A percentile compares a stretch with the other conserved stretches of the same genome.
Conservation (phyloP, 164 flowering plant genomes). For the Piper betle region DNA sequence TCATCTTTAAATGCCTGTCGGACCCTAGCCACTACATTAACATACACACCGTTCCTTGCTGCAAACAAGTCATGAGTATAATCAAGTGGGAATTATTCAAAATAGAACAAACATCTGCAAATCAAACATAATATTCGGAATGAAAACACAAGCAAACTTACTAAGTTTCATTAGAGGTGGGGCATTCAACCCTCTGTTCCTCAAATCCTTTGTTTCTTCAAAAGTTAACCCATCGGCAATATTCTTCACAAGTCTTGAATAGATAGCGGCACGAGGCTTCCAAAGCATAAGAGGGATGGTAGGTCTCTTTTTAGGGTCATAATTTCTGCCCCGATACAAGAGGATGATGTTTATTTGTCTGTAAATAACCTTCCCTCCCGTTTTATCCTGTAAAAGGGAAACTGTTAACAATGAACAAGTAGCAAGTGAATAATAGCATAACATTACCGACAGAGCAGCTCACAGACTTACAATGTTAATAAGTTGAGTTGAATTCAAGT, state of each 20-base stretch:
- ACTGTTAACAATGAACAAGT: conserved; percentile 5
- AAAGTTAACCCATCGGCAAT: conserved; percentile 67
- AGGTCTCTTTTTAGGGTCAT: conserved; percentile 68
- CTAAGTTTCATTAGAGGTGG: conserved; percentile 71
- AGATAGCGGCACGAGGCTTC: conserved; percentile 83
- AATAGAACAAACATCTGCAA: background rate
- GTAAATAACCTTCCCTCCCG: conserved; percentile 78
- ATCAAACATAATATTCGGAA: background rate
- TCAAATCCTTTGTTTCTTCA: conserved; percentile 79
- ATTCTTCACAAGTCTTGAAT: conserved; percentile 79
- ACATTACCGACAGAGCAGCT: background rate
- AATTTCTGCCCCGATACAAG: conserved; percentile 70
- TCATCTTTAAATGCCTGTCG: conserved; percentile 62
- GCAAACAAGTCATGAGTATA: conserved; percentile 6
- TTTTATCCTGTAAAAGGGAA: conserved; percentile 54
- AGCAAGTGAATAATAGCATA: conserved; percentile 7
- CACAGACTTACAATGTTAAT: background rate
- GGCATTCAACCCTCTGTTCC: conserved; percentile 57
- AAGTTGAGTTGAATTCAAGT: background rate
- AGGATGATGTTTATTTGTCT: conserved; percentile 60
- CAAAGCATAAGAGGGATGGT: conserved; percentile 76
- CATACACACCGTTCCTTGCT: conserved; percentile 92
- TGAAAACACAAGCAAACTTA: conserved; percentile 19
- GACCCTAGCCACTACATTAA: conserved; percentile 65
- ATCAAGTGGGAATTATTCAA: background rate